Base-by-base conservation (phyloP, 768 basidiomycete species). In the Pisolithus microcarpus region DNA sequence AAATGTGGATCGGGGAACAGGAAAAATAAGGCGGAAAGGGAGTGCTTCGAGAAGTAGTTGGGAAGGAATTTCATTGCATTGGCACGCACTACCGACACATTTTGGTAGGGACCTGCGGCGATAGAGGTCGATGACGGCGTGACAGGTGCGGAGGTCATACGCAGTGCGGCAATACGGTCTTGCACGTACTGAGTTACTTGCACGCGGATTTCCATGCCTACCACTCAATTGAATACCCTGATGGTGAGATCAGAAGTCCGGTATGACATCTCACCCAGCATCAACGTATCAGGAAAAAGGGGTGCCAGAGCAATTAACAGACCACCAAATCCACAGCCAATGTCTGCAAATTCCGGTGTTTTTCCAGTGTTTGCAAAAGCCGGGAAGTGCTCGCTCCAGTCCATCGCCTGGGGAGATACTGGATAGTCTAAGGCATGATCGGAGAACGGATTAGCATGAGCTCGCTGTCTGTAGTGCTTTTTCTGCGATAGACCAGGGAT, bases 1-100 rank as follows among this genome's bases (percentile, higher is more conserved):
- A 99, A 99, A 67, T 98, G 96, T 0, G 96, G 96, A 69, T 99
- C 96, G 38, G 96, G 96, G 70, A 98, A 99, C 52, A 98, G 80
- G 75, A 99, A 98, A 72, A 99, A 99, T 46, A 99, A 76, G 44
- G 95, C 84, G 18, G 87, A 85, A 36, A 99, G 75, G 56, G 95
- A 95, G 51, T 84, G 84, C 64, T 94, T 93, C 21, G 77, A 64
- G 68, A 99, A 96, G 69, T 92, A 97, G 69, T 98, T 98, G 6
- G 94, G 89, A 50, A 97, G 76, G 68, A 98, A 97, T 71, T 98
- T 98, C 94, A 97, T 97, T 43, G 92, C 87, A 65, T 99, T 99
- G 13, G 90, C 94, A 46, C 96, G 85, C 56, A 96, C 87, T 56
- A 97, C 81, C 34, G 91, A 92, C 49, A 96, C 81, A 66, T 98